These are phyloP conservation scores for Sambucus nigra DNA, from an alignment of 129 eudicot species.

Conservation along the genomic window DNA sequence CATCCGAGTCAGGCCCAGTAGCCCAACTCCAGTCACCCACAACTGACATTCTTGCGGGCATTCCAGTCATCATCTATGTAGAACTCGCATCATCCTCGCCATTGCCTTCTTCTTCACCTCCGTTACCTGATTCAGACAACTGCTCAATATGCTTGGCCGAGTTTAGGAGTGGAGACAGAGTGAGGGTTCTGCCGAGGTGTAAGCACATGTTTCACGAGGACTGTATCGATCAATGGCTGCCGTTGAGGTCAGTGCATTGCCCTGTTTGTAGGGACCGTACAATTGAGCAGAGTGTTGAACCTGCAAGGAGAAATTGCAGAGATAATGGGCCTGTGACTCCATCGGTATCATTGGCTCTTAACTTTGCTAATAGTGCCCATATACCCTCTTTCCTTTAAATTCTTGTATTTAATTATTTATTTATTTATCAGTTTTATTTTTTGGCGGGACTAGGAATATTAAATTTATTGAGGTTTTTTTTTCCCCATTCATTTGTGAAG, in stretches of 20 bases:
- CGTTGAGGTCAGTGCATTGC: neutral
- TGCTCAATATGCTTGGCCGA: conserved; percentile 12
- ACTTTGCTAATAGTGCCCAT: neutral
- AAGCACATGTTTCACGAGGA: conserved; percentile 13
- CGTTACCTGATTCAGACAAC: neutral
- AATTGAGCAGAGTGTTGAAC: neutral
- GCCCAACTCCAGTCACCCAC: neutral
- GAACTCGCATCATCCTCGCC: neutral
- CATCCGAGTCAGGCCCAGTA: too few relatives aligned
- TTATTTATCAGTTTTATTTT: too few relatives aligned
- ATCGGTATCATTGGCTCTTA: neutral
- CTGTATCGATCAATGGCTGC: conserved; percentile 15
- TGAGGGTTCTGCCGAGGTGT: conserved; percentile 19
- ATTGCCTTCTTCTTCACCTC: neutral
- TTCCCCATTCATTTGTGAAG: too few relatives aligned
- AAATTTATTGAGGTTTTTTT: too few relatives aligned
- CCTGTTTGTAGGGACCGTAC: conserved; percentile 11
- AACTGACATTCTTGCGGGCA: neutral
- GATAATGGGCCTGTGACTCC: neutral
- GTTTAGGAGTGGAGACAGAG: neutral
- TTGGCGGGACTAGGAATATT: too few relatives aligned
- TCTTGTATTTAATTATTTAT: too few relatives aligned
- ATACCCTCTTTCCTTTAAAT: neutral
- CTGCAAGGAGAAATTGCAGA: neutral
- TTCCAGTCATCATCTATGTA: neutral